Base-by-base conservation (phyloP, 208 protist genomes). In the Leishmania arabica region DNA sequence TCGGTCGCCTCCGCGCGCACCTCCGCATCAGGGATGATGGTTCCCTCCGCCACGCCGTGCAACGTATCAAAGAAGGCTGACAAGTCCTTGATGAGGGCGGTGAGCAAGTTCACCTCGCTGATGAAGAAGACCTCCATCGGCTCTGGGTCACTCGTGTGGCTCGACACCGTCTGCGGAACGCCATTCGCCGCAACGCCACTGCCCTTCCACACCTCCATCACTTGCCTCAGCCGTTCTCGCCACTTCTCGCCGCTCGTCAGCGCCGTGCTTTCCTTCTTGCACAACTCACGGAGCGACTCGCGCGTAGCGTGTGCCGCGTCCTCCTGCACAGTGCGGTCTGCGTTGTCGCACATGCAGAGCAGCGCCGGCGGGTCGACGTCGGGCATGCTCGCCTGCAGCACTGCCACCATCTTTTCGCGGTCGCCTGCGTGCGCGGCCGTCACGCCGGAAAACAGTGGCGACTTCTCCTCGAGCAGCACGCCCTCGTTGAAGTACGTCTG, bases 291-390 rank as follows among this genome's bases (percentile, higher is more conserved):
- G 27, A 99, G 94, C 60, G 90, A 85, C 54, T 92, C 91, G 2
- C 93, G 79, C 51, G 97, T 82, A 49, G 62, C 58, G 34, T 80
- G 66, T n/a, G 91, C 89, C 31, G 85, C 40, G 49, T 89, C 87
- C 83, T 96, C 91, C 86, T 98, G 96, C 77, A 99, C 95, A 1
- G 91, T 90, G 65, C 93, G 88, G 78, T 99, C 97, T 21, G 98
- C 92, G 89, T 99, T 99, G 79, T 92, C 88, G 47, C 98, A 97
- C 24, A 99, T 93, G 47, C 89, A 88, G 83, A 99, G 97, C 79
- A 99, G 80, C 54, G 81, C 42, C 6, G 93, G 93, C 68, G 86
- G 68, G 77, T 97, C 93, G 17, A 94, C 87, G 81, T 97, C 93
- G 9, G 93, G 89, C 45, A 98, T 64, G 54, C 90, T 86, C 13